phyloP scores from a whole-genome alignment of 768 basidiomycete genomes.

The Rubroboletus satanas region DNA sequence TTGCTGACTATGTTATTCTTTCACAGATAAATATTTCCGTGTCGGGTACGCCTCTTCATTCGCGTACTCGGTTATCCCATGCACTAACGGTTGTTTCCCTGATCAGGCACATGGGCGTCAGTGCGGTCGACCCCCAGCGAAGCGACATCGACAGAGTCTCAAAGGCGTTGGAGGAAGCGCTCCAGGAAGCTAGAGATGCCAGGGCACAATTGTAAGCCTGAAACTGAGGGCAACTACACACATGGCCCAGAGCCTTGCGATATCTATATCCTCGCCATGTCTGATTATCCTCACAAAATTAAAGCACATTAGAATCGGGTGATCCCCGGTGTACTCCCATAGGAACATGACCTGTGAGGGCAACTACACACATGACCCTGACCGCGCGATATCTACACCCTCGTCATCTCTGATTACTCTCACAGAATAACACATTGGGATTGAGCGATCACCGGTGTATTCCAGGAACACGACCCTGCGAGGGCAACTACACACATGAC shows the following conservation, averaged over 20 bases:
- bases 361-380: not conserved
- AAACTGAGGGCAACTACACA: not conserved
- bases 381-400: not conserved
- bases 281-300: not conserved
- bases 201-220: conserved; percentile 4
- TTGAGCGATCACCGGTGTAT: not conserved
- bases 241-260: not conserved
- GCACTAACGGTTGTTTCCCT: not conserved
- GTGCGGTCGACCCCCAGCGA: conserved; percentile 65
- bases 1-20: conserved; percentile 5
- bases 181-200: conserved; percentile 36
- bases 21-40: conserved; percentile 82
- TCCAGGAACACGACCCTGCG: not conserved
- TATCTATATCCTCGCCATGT: not conserved
- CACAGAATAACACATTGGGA: not conserved
- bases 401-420: not conserved
- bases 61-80: not conserved
- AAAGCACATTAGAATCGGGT: not conserved
- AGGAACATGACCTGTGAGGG: not conserved
- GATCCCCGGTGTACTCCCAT: not conserved
- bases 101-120: conserved; percentile 82
- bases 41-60: conserved; percentile 55
- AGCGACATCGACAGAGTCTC: conserved; percentile 77
- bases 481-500: not conserved
- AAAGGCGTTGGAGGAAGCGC: conserved; percentile 54